Evolutionary conservation across 2,329 filamentous ascomycete species (phyloP).

Genomic region (Colletotrichum eremochloae): DNA sequence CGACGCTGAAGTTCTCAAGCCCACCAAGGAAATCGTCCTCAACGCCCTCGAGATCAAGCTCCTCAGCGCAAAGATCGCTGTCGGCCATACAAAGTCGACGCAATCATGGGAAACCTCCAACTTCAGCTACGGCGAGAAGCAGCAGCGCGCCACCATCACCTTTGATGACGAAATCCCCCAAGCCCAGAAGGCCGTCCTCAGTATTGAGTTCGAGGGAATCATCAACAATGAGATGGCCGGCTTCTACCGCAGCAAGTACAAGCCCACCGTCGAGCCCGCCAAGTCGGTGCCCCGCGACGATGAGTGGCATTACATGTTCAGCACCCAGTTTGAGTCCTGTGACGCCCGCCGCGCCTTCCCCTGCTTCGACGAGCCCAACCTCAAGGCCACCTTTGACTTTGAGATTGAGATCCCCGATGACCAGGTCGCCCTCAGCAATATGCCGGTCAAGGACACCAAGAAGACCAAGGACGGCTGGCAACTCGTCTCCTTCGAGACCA

Average conservation of each 20-base stretch:
- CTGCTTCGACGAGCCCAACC: conserved; percentile 97
- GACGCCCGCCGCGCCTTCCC: conserved; percentile 96
- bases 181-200: conserved; percentile 74
- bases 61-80: conserved; percentile 70
- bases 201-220: conserved; percentile 81
- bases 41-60: conserved; percentile 90
- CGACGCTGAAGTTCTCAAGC: conserved; percentile 77
- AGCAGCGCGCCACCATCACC: conserved; percentile 83
- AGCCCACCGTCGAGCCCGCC: conserved; percentile 78
- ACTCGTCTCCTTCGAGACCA: conserved; percentile 82
- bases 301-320: conserved; percentile 82
- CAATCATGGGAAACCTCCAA: conserved; percentile 71
- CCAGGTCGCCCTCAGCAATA: conserved; percentile 92
- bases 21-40: conserved; percentile 82
- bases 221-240: conserved; percentile 94
- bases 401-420: conserved; percentile 91
- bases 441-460: conserved; percentile 84
- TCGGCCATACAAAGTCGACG: conserved; percentile 69
- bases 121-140: conserved; percentile 85
- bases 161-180: conserved; percentile 80
- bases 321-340: conserved; percentile 97
- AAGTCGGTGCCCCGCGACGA: conserved; percentile 82
- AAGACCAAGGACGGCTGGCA: conserved; percentile 75
- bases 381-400: conserved; percentile 97
- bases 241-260: conserved; percentile 96